phyloP scores from a whole-genome alignment of 768 basidiomycete species.

The Piloderma croceum region DNA sequence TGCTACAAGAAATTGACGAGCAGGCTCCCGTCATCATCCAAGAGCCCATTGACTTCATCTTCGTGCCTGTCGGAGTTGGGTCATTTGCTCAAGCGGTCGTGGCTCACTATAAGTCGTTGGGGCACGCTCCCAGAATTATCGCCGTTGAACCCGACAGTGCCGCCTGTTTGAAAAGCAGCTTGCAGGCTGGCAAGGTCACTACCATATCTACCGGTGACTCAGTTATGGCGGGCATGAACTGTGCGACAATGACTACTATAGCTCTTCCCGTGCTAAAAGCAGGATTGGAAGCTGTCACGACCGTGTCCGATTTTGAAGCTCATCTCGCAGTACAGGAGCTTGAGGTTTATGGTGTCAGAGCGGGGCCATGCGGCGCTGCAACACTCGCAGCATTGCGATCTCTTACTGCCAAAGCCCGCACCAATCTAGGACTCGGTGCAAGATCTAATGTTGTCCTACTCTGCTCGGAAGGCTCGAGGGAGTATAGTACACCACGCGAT shows the following conservation, averaged over 20 bases:
- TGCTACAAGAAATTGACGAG: constrained; percentile 4
- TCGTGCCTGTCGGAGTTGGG: constrained; percentile 8
- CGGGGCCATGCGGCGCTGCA: constrained; percentile 6
- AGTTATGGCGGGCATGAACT: constrained; percentile 6
- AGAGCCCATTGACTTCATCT: neutral
- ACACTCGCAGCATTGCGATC: constrained; percentile 2
- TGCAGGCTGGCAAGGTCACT: constrained; percentile 1
- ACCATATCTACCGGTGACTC: neutral
- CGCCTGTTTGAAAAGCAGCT: constrained; percentile 5
- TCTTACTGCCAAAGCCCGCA: neutral
- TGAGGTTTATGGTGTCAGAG: neutral
- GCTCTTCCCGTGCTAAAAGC: constrained; percentile 8
- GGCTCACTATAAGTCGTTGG: neutral
- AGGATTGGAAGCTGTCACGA: constrained; percentile 1
- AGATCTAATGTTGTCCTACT: constrained; percentile 1
- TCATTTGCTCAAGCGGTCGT: constrained; percentile 8
- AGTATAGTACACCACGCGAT: too few species aligned
- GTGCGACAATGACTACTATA: constrained; percentile 2
- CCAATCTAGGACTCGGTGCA: neutral
- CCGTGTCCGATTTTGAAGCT: constrained; percentile 4
- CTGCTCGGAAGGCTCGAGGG: constrained; percentile 3
- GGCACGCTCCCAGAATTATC: neutral
- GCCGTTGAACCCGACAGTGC: constrained; percentile 9
- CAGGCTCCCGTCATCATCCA: neutral
- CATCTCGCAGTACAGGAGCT: constrained; percentile 1